Evolutionary conservation across 345 rosid species (phyloP).

Genomic region (Triadica sebifera): DNA sequence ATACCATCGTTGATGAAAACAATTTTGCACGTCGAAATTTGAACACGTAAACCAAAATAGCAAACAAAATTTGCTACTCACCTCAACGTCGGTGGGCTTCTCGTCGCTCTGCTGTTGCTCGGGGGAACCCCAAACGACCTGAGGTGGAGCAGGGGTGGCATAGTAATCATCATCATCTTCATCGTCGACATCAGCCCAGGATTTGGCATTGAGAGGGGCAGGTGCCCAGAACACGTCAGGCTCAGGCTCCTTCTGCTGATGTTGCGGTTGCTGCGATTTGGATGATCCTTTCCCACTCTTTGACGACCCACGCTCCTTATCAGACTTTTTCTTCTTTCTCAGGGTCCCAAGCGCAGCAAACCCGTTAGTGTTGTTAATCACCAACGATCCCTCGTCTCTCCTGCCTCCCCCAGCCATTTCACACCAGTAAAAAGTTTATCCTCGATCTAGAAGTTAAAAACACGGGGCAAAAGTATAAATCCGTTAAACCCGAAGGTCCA

Average conservation of each 20-base stretch:
- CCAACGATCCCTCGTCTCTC: slow-evolving; percentile 41
- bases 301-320: slow-evolving; percentile 12
- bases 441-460: not conserved
- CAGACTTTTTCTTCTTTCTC: slow-evolving; percentile 43
- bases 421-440: not conserved
- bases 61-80: not conserved
- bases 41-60: not conserved
- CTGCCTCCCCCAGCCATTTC: slow-evolving; percentile 27
- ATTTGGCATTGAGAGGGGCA: slow-evolving; percentile 32
- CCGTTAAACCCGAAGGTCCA: too few species aligned
- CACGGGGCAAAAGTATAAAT: not conserved
- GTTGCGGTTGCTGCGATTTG: slow-evolving; percentile 4
- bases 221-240: slow-evolving; percentile 42
- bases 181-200: slow-evolving; percentile 47
- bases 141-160: slow-evolving; percentile 35
- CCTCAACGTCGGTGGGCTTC: slow-evolving; percentile 19
- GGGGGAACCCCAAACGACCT: slow-evolving; percentile 27
- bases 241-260: slow-evolving; percentile 18
- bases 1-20: too few species aligned
- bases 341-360: slow-evolving; percentile 40
- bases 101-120: slow-evolving; percentile 9
- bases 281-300: slow-evolving; percentile 26
- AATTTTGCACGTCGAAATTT: too few species aligned
- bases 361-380: slow-evolving; percentile 38
- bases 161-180: slow-evolving; percentile 44